Evolutionary conservation across 192 early-diverging fungal species (phyloP), one percentile per base, ranked within the genome.

Genomic region (Coemansia sp.): DNA sequence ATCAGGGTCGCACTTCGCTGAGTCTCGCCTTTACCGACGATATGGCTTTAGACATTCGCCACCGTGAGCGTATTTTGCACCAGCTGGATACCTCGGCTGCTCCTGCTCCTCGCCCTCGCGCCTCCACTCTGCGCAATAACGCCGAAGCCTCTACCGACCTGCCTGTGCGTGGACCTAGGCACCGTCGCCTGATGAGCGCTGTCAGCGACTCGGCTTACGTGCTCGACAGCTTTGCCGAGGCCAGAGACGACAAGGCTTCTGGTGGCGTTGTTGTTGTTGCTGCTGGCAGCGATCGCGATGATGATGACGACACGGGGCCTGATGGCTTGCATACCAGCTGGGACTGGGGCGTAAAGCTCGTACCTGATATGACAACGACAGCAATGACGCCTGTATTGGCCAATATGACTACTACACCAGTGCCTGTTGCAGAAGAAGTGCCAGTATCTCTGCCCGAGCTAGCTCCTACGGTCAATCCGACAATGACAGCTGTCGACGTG

Each of bases 261-360:
- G 16, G 37, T 14, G 49, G 23, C 2, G 39, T 16, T 16, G n/a
- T 16, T 28, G 14, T 11, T 21, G 26, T 26, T 26, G 49, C 3
- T 9, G 14, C 26, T 21, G 47, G 19, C 52, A 55, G 30, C 26
- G 43, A 19, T 17, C 6, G 21, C 53, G 37, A 21, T 21, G 37
- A 10, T 44, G n/a, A 2, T 8, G 57, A 13, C 42, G 39, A 38
- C 9, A 57, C 9, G 8, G 39, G 38, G 19, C 19, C 33, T 52
- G 61, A 63, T 14, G 55, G 42, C 44, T 61, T 75, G 63, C 80
- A 80, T 21, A 64, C 80, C 21, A 76, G 72, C 66, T 83, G 80
- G 80, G 80, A 83, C 73, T 83, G 80, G 80, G 80, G 80, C 46
- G 80, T 78, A 6, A 68, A 70, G 37, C 52, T 66, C 3, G 62